phyloP scores from a whole-genome alignment of 2,329 filamentous ascomycete species.

The Fusarium newnesense region DNA sequence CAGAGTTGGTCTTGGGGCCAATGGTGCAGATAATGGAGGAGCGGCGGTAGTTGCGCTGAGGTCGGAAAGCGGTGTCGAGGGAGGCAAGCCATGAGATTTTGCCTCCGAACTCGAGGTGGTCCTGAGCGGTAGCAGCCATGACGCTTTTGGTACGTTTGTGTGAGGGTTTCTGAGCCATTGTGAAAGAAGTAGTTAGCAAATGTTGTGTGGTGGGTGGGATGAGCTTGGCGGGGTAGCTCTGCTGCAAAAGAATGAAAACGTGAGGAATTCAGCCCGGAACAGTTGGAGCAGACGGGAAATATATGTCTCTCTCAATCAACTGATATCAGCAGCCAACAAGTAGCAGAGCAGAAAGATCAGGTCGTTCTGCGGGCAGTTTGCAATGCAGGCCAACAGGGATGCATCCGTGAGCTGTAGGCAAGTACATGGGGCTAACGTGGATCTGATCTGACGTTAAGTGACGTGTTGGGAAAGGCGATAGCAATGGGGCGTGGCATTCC shows the following conservation, averaged over 20 bases:
- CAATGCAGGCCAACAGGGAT: conserved; percentile 39
- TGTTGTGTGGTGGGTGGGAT: conserved; percentile 7
- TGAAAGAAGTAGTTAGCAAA: conserved; percentile 40
- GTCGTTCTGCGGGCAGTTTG: conserved; percentile 37
- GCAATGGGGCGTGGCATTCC: conserved; percentile 41
- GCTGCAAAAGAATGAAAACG: conserved; percentile 20
- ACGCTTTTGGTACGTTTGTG: conserved; percentile 51
- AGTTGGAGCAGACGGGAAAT: conserved; percentile 28
- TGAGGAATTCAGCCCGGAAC: conserved; percentile 17
- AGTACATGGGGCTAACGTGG: conserved; percentile 39
- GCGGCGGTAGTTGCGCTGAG: conserved; percentile 89
- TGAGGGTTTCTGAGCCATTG: conserved; percentile 47
- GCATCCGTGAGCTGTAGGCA: conserved; percentile 24
- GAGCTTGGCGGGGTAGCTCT: conserved; percentile 39
- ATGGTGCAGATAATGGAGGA: conserved; percentile 99
- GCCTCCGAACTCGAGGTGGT: conserved; percentile 84
- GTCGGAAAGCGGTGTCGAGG: conserved; percentile 89
- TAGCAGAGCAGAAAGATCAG: conserved; percentile 23
- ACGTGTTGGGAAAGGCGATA: conserved; percentile 43
- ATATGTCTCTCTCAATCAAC: conserved; percentile 35
- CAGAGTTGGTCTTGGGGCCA: conserved; percentile 98
- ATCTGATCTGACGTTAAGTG: conserved; percentile 44
- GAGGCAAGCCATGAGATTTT: conserved; percentile 73
- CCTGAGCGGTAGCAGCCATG: conserved; percentile 76
- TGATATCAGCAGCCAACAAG: conserved; percentile 15